Conservation (phyloP, 1,284 basidiomycete genomes). For the Sphagnurus paluster region DNA sequence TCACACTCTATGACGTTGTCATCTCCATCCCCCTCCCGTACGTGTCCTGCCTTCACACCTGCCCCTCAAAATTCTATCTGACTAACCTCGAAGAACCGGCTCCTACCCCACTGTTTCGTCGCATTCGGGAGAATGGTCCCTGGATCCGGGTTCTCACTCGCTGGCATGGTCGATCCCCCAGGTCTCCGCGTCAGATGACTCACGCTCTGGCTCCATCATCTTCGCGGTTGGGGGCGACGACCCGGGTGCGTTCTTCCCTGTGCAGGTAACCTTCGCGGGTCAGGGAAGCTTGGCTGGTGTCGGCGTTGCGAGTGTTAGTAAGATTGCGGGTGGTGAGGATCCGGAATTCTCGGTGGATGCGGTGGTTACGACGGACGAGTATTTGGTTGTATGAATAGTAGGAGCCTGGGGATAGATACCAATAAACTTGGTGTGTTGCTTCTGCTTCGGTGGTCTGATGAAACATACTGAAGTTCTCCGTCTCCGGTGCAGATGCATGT, state of each 20-base stretch:
- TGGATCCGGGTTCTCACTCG: conserved; percentile 77
- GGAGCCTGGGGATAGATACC: too few species aligned
- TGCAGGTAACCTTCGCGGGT: conserved; percentile 80
- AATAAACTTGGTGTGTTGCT: too few species aligned
- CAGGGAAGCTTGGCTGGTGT: conserved; percentile 79
- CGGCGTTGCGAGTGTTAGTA: conserved; percentile 56
- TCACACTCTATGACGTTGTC: conserved; percentile 81
- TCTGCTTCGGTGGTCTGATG: too few species aligned
- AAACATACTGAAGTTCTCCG: too few species aligned
- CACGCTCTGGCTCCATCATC: conserved; percentile 80
- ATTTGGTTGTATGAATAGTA: conserved; percentile 48
- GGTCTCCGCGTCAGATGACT: conserved; percentile 54
- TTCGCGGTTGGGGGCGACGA: conserved; percentile 89
- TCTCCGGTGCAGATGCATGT: too few species aligned
- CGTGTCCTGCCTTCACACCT: conserved; percentile 26
- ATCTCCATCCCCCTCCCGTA: conserved; percentile 93
- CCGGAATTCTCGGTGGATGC: conserved; percentile 80
- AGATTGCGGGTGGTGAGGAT: conserved; percentile 59
- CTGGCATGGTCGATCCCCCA: conserved; percentile 82
- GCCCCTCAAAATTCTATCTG: background rate
- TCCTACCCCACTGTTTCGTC: conserved; percentile 86
- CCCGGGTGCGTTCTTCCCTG: conserved; percentile 88
- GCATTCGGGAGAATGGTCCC: conserved; percentile 77
- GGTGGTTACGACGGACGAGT: conserved; percentile 72
- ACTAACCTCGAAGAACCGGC: conserved; percentile 51